A percentile compares a stretch with the other conserved stretches of the same genome.
Evolutionary conservation across 176 grass and related monocot genomes (phyloP).

Genomic region (Areca catechu): DNA sequence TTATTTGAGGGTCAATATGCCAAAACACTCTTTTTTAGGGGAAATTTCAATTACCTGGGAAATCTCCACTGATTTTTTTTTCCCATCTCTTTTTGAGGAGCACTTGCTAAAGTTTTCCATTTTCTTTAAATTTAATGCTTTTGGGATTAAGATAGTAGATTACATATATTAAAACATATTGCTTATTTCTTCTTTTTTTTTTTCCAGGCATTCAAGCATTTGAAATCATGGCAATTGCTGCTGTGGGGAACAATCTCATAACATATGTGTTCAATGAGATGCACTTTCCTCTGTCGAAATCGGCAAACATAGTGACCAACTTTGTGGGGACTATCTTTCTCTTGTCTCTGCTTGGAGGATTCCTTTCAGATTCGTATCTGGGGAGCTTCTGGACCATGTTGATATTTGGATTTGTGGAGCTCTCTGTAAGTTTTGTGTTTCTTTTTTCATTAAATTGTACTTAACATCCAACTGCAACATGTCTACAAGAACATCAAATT

Average conservation of each 20-base stretch:
- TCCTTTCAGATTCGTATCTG: conserved; percentile 15
- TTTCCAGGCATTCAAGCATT: conserved; percentile 20
- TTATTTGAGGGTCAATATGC: no score
- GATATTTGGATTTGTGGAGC: conserved; percentile 24
- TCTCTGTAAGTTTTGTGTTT: conserved; percentile 5
- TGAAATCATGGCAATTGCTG: conserved; percentile 22
- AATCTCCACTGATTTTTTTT: no score
- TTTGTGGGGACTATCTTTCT: conserved; percentile 14
- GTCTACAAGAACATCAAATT: no score
- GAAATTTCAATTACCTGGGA: no score
- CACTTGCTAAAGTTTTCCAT: no score
- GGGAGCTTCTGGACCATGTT: conserved; percentile 24
- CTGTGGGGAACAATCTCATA: conserved; percentile 19
- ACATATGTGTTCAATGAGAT: conserved; percentile 21
- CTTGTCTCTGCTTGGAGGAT: conserved; percentile 15
- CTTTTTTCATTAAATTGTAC: background rate
- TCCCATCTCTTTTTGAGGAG: no score
- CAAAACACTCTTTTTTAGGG: no score
- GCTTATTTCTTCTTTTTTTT: background rate
- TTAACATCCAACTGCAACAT: no score
- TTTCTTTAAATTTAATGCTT: no score
- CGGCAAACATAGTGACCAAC: conserved; percentile 19
- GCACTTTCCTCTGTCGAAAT: conserved; percentile 15
- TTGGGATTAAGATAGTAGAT: no score
- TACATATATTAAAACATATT: background rate